Base-by-base conservation (phyloP, 495 filamentous ascomycete genomes). In the Chaetomium cochliodes region DNA sequence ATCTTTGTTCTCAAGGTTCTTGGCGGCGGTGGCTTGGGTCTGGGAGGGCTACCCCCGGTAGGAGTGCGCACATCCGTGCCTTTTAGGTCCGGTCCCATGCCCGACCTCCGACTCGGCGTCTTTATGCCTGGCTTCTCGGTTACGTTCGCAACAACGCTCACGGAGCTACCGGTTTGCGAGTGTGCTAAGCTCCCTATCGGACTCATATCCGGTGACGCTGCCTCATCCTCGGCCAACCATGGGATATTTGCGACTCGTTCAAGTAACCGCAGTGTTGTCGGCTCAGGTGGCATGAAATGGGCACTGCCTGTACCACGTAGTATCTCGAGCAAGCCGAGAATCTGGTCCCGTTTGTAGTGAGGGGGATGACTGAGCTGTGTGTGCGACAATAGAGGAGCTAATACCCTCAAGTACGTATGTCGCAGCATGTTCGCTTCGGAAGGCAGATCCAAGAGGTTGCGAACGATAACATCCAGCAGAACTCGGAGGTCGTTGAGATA, bases 401-500 rank as follows among this genome's bases (percentile, higher is more conserved):
- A 80, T 20, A 98, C 96, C 23, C 94, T 88, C n/a, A 98, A 83
- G 70, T 98, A 98, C n/a, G 93, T 98, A 72, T 98, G 96, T 33
- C 94, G 86, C 52, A 98, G 79, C 11, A 91, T 84, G 58, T 84
- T 81, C 59, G 91, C 83, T 67, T 93, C 91, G 63, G 89, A 87
- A 0, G 93, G 93, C 6, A 98, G 83, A 73, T 98, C 94, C 44
- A 98, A 85, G 15, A 98, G 82, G 68, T 98, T 98, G 42, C 94
- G 92, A 62, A 98, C 91, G 59, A 98, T 90, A 70, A 98, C 93
- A 70, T 98, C 94, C 47, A 98, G 85, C 16, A 98, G 85, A 15
- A 98, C 94, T 49, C 91, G 90, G 9, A 98, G 82, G 71, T 98
- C 94, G 74, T 98, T 98, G 22, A 91, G 96, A 72, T 97, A 98